Percentiles rank a stretch among this genome's conserved stretches.
phyloP scores from a whole-genome alignment of 352 stramenopile genomes.

The Globisporangium irregulare region DNA sequence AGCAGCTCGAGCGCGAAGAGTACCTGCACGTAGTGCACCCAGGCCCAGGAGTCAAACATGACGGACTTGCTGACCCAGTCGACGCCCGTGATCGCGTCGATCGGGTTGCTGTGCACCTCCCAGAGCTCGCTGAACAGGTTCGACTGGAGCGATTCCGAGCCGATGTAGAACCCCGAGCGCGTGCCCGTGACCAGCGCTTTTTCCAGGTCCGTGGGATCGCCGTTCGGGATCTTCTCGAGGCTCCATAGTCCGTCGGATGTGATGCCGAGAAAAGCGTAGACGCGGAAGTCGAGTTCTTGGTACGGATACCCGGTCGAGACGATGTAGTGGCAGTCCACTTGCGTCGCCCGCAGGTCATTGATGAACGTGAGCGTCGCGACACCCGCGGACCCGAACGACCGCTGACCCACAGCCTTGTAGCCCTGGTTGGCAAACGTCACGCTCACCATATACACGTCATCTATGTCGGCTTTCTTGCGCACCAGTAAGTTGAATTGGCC shows the following conservation, averaged over 20 bases:
- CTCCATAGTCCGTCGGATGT: constrained; percentile 14
- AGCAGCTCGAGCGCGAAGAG: constrained; percentile 17
- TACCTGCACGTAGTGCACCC: constrained; percentile 24
- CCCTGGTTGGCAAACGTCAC: constrained; percentile 19
- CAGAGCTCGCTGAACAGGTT: constrained; percentile 21
- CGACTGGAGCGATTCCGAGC: constrained; percentile 7
- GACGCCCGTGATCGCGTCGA: constrained; percentile 1
- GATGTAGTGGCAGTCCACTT: constrained; percentile 15
- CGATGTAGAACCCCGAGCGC: constrained; percentile 17
- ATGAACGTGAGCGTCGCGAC: constrained; percentile 18
- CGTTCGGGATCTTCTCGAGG: constrained; percentile 14
- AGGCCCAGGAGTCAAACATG: constrained; percentile 21
- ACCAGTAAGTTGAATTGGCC: constrained; percentile 18
- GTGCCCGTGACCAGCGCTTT: constrained; percentile 9
- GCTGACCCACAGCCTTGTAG: constrained; percentile 14
- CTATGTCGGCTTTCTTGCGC: constrained; percentile 8
- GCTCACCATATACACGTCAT: constrained; percentile 22
- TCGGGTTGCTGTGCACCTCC: constrained; percentile 9
- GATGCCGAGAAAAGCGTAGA: constrained; percentile 8
- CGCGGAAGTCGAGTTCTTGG: constrained; percentile 8
- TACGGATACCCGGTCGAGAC: constrained; percentile 20
- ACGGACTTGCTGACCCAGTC: constrained; percentile 1
- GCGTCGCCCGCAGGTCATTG: constrained; percentile 13
- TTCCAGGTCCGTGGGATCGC: not conserved
- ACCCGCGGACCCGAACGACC: constrained; percentile 10